Evolutionary conservation across 192 early-diverging fungal genomes (phyloP).

Genomic region (Geosiphon pyriformis): DNA sequence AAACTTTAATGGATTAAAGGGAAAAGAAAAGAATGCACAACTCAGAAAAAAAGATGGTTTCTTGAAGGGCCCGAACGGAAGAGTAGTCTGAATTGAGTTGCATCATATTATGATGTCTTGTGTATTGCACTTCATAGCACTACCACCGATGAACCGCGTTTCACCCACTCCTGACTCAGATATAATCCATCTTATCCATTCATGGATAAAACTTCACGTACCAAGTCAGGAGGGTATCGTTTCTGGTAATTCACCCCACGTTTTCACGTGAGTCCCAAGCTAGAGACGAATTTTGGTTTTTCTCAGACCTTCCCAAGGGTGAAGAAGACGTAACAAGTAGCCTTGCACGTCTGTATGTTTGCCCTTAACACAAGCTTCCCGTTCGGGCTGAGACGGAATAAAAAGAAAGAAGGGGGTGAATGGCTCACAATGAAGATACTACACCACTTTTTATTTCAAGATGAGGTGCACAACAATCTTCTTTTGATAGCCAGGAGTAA

Average conservation of each 20-base stretch:
- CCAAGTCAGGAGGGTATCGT: constrained; percentile 19
- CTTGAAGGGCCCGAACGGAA: constrained; percentile 22
- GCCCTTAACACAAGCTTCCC: constrained; percentile 32
- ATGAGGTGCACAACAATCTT: too few relatives aligned
- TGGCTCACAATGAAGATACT: too few relatives aligned
- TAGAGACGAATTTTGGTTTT: constrained; percentile 28
- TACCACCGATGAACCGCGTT: constrained; percentile 27
- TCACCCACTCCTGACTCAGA: constrained; percentile 15
- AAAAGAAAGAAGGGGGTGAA: constrained; percentile 5
- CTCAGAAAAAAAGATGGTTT: too few relatives aligned
- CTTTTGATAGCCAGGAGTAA: too few relatives aligned
- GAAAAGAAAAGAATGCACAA: too few relatives aligned
- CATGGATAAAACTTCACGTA: constrained; percentile 20
- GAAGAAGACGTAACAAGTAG: constrained; percentile 1
- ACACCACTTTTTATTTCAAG: too few relatives aligned
- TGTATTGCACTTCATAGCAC: constrained; percentile 35
- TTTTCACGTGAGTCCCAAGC: constrained; percentile 17
- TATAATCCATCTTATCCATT: constrained; percentile 19
- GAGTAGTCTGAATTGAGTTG: constrained; percentile 40
- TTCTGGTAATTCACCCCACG: constrained; percentile 22
- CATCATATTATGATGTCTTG: constrained; percentile 25
- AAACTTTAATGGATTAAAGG: too few relatives aligned
- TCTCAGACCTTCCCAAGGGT: constrained; percentile 38
- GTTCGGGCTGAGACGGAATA: constrained; percentile 15
- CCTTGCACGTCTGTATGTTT: constrained; percentile 26